Conservation (phyloP, 2,329 filamentous ascomycete genomes). For the Diplocarpon rosae region DNA sequence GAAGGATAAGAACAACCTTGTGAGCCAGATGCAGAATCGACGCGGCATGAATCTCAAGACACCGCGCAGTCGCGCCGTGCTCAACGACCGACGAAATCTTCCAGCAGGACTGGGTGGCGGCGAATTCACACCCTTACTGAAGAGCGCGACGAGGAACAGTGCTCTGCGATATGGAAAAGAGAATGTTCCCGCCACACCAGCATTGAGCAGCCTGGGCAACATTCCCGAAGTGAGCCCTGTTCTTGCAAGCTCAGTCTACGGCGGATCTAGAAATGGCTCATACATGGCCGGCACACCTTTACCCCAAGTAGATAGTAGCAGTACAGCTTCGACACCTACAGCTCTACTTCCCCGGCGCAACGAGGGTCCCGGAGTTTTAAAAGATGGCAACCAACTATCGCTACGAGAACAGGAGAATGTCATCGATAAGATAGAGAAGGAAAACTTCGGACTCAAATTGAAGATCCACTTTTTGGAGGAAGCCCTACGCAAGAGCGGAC, state of each 20-base stretch:
- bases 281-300: constrained; percentile 61
- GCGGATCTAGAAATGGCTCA: constrained; percentile 50
- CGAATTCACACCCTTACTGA: constrained; percentile 92
- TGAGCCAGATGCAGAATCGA: constrained; percentile 61
- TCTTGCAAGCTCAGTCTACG: constrained; percentile 64
- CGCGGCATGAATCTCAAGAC: constrained; percentile 53
- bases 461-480: constrained; percentile 97
- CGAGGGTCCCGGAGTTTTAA: constrained; percentile 55
- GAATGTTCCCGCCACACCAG: constrained; percentile 58
- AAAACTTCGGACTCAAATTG: constrained; percentile 93
- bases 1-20: constrained; percentile 63
- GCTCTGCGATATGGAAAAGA: constrained; percentile 54
- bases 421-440: constrained; percentile 93
- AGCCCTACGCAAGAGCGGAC: constrained; percentile 73
- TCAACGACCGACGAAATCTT: constrained; percentile 62
- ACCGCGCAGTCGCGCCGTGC: constrained; percentile 56
- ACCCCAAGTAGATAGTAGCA: constrained; percentile 68
- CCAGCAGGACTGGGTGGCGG: constrained; percentile 49
- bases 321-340: constrained; percentile 72
- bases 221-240: constrained; percentile 65
- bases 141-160: constrained; percentile 63
- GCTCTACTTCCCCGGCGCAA: constrained; percentile 53
- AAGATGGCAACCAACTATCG: constrained; percentile 83
- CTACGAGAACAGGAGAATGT: constrained; percentile 90
- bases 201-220: constrained; percentile 47